phyloP scores from a whole-genome alignment of 2,329 filamentous ascomycete genomes.

The Microsporum audouinii region DNA sequence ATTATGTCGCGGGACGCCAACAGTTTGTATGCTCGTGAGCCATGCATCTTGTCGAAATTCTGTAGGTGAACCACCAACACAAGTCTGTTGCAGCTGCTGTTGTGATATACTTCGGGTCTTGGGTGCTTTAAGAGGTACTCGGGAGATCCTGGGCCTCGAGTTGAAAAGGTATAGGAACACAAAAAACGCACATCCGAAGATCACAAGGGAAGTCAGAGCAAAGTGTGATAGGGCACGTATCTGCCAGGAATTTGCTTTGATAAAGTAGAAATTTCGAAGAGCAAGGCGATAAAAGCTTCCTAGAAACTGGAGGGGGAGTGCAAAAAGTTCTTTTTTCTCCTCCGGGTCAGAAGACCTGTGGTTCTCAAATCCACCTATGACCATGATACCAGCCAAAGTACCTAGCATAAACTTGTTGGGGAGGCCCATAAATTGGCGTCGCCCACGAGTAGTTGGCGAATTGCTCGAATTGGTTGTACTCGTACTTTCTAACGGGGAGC shows the following conservation, averaged over 20 bases:
- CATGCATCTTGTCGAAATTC: slow-evolving; percentile 79
- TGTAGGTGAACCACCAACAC: slow-evolving; percentile 61
- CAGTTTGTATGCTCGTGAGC: slow-evolving; percentile 84
- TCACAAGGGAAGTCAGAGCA: slow-evolving; percentile 40
- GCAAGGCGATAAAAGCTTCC: slow-evolving; percentile 24
- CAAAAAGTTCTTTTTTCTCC: slow-evolving; percentile 47
- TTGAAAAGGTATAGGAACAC: slow-evolving; percentile 46
- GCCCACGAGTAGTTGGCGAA: slow-evolving; percentile 33
- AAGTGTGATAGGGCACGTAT: slow-evolving; percentile 32
- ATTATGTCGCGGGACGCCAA: slow-evolving; percentile 80
- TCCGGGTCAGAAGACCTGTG: slow-evolving; percentile 43
- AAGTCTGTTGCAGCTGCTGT: slow-evolving; percentile 17
- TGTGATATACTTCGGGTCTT: slow-evolving; percentile 19
- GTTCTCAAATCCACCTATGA: slow-evolving; percentile 67
- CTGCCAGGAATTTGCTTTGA: slow-evolving; percentile 25
- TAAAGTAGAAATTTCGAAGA: slow-evolving; percentile 17
- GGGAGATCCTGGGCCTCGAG: slow-evolving; percentile 45
- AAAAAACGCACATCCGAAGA: slow-evolving; percentile 46
- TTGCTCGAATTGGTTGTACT: slow-evolving; percentile 22
- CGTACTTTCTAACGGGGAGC: slow-evolving; percentile 11
- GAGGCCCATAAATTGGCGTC: slow-evolving; percentile 31
- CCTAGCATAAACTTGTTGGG: slow-evolving; percentile 78
- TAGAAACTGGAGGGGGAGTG: slow-evolving; percentile 51
- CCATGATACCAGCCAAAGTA: slow-evolving; percentile 82
- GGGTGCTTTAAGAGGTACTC: slow-evolving; percentile 25